Evolutionary conservation across 2,329 filamentous ascomycete genomes (phyloP).

Genomic region (Cytospora piceicola): DNA sequence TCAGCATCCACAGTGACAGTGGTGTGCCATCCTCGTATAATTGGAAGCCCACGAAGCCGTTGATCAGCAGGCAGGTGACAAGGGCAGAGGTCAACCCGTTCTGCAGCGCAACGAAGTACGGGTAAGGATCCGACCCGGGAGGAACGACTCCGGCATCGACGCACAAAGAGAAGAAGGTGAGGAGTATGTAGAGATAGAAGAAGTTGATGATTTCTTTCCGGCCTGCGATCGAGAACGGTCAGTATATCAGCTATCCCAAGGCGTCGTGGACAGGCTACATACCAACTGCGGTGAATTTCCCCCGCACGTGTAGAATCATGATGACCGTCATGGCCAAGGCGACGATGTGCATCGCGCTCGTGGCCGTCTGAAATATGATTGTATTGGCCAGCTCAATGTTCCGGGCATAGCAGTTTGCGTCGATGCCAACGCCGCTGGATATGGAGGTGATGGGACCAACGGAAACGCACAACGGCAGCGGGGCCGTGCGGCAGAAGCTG

Average conservation of each 20-base stretch:
- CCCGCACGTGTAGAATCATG: constrained; percentile 96
- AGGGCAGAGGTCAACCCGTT: constrained; percentile 83
- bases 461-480: constrained; percentile 84
- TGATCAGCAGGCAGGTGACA: constrained; percentile 88
- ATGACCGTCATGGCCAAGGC: constrained; percentile 91
- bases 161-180: constrained; percentile 85
- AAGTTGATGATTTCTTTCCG: constrained; percentile 79
- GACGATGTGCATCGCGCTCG: constrained; percentile 89
- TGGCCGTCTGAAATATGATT: constrained; percentile 94
- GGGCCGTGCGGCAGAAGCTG: constrained; percentile 79
- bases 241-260: background rate
- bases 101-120: constrained; percentile 90
- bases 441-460: constrained; percentile 76
- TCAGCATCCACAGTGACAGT: constrained; percentile 90
- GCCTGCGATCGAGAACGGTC: constrained; percentile 44
- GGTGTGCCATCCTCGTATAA: constrained; percentile 96
- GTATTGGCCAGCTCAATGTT: constrained; percentile 97
- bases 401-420: constrained; percentile 88
- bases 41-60: constrained; percentile 98
- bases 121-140: constrained; percentile 76
- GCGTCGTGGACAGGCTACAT: constrained; percentile 42
- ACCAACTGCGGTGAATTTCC: constrained; percentile 98
- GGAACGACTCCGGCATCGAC: constrained; percentile 93
- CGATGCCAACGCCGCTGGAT: constrained; percentile 73
- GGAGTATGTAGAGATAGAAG: constrained; percentile 94